Conservation (phyloP, 1,284 basidiomycete species). For the Ustilago cynodontis region DNA sequence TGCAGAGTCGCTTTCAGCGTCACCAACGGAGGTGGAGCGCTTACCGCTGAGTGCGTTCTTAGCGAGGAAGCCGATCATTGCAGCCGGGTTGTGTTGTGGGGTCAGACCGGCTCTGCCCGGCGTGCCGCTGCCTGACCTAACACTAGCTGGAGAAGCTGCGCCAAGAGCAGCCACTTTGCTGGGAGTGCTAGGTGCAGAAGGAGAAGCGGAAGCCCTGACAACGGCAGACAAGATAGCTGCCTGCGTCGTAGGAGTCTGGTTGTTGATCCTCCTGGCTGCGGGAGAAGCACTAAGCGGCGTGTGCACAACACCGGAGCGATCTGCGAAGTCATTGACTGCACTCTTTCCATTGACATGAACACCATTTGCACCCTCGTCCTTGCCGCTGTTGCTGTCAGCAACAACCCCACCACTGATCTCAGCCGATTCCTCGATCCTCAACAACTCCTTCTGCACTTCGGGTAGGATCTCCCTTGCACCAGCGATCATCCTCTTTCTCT, state of each 20-base stretch:
- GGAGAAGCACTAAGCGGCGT: slow-evolving; percentile 51
- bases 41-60: slow-evolving; percentile 41
- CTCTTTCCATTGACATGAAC: slow-evolving; percentile 5
- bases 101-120: slow-evolving; percentile 17
- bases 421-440: slow-evolving; percentile 48
- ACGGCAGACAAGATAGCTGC: slow-evolving; percentile 51
- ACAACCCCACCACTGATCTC: slow-evolving; percentile 36
- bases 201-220: slow-evolving; percentile 45
- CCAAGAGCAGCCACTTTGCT: slow-evolving; percentile 16
- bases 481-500: slow-evolving; percentile 49
- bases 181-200: slow-evolving; percentile 36
- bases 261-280: slow-evolving; percentile 22
- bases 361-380: neutral
- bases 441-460: slow-evolving; percentile 53
- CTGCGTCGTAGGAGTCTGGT: slow-evolving; percentile 38
- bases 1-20: neutral
- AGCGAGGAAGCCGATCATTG: slow-evolving; percentile 52
- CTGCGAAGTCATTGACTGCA: slow-evolving; percentile 12
- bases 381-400: neutral
- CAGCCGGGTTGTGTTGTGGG: slow-evolving; percentile 27
- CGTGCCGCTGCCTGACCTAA: slow-evolving; percentile 15
- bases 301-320: slow-evolving; percentile 14
- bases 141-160: neutral
- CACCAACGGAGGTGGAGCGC: neutral
- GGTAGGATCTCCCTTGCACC: slow-evolving; percentile 53